Base-by-base conservation (phyloP, 1,284 basidiomycete genomes). In the Ganoderma leucocontextum region DNA sequence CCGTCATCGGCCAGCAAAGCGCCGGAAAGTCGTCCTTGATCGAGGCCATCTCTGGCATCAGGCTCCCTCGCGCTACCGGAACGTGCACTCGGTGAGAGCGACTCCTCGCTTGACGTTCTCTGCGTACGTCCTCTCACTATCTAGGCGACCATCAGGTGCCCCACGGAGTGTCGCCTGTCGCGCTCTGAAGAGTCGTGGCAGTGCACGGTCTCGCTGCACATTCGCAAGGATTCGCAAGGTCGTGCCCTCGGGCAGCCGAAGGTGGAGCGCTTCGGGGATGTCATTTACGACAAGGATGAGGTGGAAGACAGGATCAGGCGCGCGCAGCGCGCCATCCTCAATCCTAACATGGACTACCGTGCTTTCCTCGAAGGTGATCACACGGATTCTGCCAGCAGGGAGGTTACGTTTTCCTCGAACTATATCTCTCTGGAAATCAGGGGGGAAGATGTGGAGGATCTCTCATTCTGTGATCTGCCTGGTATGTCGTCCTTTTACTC, bases 11-110 rank as follows among this genome's bases (percentile, higher is more conserved):
- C 9, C 72, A 70, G 13, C 78, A 78, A 71, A 91, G 88, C 58
- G 88, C 89, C 0, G 92, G 92, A 0, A 94, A 94, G 72, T 91
- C 89, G 0, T 92, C 90, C 0, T 80, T 93, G 1, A 91, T 93
- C 15, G 91, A 93, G 72, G 85, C 90, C 0, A 91, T 94, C 36
- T 91, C 89, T n/a, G 90, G 90, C 0, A 87, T 93, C 61, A 89
- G 84, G 0, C 78, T 94, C 0, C 91, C 91, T 25, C 85, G 91
- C 7, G 88, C 89, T 2, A 78, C 80, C 22, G 87, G 87, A 0
- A 89, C 88, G 0, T 94, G 92, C 71, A 94, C 92, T 0, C 82
- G 91, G 89, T 79, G 47, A 41, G 63, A 53, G 7, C 10, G n/a
- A 59, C 19, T 49, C 7, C 22, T 3, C 12, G 47, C 19, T 22